phyloP scores from a whole-genome alignment of 2,329 filamentous ascomycete genomes.

The Trichophyton simii region DNA sequence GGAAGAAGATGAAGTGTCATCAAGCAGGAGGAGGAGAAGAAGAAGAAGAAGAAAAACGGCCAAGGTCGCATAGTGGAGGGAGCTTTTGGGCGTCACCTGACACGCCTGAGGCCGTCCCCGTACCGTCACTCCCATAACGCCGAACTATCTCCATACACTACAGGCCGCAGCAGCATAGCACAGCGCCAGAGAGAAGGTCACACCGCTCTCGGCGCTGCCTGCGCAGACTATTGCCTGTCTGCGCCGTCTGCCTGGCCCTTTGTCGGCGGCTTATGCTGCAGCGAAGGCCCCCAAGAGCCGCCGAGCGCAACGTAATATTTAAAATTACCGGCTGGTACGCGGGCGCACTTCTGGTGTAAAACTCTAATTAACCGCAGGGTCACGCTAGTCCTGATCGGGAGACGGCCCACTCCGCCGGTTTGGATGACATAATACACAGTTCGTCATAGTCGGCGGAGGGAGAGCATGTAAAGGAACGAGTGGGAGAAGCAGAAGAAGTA shows the following conservation, averaged over 20 bases:
- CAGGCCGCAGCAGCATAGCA: background rate
- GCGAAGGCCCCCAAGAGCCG: background rate
- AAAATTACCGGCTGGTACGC: background rate
- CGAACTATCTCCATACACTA: background rate
- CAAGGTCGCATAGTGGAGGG: slow-evolving; percentile 1
- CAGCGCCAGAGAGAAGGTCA: background rate
- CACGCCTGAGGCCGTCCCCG: background rate
- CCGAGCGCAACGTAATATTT: background rate
- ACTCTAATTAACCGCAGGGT: background rate
- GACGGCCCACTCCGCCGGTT: background rate
- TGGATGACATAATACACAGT: background rate
- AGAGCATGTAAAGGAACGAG: background rate
- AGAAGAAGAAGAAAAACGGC: slow-evolving; percentile 1
- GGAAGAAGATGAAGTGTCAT: background rate
- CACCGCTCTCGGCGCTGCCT: background rate
- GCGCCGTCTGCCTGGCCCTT: background rate
- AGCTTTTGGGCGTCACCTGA: background rate
- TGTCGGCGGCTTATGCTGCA: background rate
- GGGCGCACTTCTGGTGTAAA: background rate
- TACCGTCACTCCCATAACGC: background rate
- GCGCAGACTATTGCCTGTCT: no score
- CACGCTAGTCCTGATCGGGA: background rate
- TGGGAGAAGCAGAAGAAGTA: background rate
- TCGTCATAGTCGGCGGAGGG: background rate
- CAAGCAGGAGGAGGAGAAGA: no score